Base-by-base conservation (phyloP, 2,329 filamentous ascomycete species). In the Pezicula radicicola region DNA sequence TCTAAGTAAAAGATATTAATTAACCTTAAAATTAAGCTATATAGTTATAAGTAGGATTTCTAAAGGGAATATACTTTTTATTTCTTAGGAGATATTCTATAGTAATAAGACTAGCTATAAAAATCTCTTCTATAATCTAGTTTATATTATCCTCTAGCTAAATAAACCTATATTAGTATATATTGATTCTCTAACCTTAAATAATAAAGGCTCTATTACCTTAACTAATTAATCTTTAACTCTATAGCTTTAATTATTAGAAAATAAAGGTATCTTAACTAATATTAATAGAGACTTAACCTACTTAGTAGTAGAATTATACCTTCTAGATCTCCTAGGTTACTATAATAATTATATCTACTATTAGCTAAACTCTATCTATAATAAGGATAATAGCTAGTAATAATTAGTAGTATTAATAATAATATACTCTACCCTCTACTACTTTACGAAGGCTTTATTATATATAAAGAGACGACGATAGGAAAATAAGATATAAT, bases 291-390 rank as follows among this genome's bases (percentile, higher is more conserved):
- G 66, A 16, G 44, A 50, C 33, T 48, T 59, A 12, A 72, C 68
- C 6, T 73, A 70, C 58, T 4, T 60, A 57, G 30, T 52, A 51
- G 36, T 61, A 47, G 54, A 68, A 55, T 43, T 69, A 56, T 63
- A 62, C 56, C 19, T 63, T 13, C 56, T 59, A 4, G 66, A 71
- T 63, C 47, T 70, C 46, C 47, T 73, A 7, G 50, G 52, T 7
- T 66, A 57, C 43, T 67, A 72, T 41, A 67, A 72, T 48, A 69
- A 46, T 48, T 66, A 66, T 13, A 58, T 71, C 30, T 61, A 55
- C 12, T 7, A 65, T 41, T 65, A 71, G 37, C 68, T 68, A 7
- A 70, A 71, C 52, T 58, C 65, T 9, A 55, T 71, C 1, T 41
- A 41, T 13, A 52, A 66, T 47, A 33, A 58, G 19, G 45, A 57